Base-by-base conservation (phyloP, 768 basidiomycete species). In the Lactifluus volemus region DNA sequence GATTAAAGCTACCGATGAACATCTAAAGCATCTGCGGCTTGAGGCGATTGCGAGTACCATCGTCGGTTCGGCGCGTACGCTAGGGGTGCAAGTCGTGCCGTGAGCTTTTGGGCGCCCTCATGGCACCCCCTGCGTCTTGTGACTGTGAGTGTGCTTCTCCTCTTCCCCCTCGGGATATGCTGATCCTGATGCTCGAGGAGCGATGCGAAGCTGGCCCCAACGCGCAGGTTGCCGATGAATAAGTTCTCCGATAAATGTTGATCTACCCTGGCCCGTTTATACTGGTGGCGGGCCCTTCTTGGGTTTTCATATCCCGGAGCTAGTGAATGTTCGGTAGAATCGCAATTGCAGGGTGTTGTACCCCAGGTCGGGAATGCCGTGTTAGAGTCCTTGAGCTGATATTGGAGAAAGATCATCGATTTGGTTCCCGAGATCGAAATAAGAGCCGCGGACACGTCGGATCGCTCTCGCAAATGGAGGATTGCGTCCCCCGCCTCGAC, bases 1-100 rank as follows among this genome's bases (percentile, higher is more conserved):
- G 81, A 89, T 99, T 73, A 99, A 99, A 78, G 81, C 84, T 55
- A 83, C 81, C 69, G 97, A 99, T 76, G 88, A 88, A 65, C 88
- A 92, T 72, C 77, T 97, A 79, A 88, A 83, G 76, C 88, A 89
- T 70, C 79, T 97, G 65, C 83, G 84, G 64, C 79, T 96, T 64
- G 90, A 97, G 78, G 84, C 85, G 67, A 87, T 99, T 54, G 88
- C 92, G 32, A 86, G 86, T 70, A 90, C 89, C 72, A 79, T 98
- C 65, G 77, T 97, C 66, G 95, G 92, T 53, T 91, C 88, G 67
- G 93, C 93, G 54, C 86, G 78, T 78, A 92, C 86, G 63, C 76
- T 97, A 69, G 97, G 97, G 36, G 79, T 99, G 49, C 84, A 88
- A 70, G 92, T 98, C 58, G 86, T 98, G 63, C 86, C 90, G 71